Conservation (phyloP, 2,329 filamentous ascomycete species). For the Penicillium nordicum region DNA sequence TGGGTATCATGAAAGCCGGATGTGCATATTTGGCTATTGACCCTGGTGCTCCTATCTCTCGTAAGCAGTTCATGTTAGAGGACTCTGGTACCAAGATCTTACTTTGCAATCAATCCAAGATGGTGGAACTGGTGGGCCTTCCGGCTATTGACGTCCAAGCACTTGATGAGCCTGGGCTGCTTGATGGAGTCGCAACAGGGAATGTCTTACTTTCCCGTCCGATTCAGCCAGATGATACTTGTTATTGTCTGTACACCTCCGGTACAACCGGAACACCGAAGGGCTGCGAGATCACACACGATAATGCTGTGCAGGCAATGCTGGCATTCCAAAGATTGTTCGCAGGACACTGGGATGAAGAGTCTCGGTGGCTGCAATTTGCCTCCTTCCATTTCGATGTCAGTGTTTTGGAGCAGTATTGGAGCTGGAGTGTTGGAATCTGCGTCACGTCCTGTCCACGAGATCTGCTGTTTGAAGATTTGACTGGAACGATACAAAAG, state of each 20-base stretch:
- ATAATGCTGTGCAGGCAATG: conserved; percentile 86
- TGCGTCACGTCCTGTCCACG: conserved; percentile 76
- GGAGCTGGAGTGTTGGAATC: conserved; percentile 90
- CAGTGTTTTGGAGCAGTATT: conserved; percentile 88
- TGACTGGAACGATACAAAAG: conserved; percentile 67
- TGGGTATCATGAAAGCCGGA: conserved; percentile 78
- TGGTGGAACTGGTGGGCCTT: conserved; percentile 35
- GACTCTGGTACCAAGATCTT: conserved; percentile 68
- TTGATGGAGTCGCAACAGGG: conserved; percentile 37
- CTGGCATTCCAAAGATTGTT: conserved; percentile 81
- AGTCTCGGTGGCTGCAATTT: conserved; percentile 85
- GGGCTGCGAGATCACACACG: conserved; percentile 82
- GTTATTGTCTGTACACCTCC: conserved; percentile 83
- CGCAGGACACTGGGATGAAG: conserved; percentile 64
- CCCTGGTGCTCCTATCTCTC: conserved; percentile 64
- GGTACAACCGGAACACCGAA: conserved; percentile 85
- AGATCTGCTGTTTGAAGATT: conserved; percentile 80
- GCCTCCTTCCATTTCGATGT: conserved; percentile 95
- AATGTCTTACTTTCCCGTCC: conserved; percentile 32
- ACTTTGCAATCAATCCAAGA: conserved; percentile 54
- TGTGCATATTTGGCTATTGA: conserved; percentile 80
- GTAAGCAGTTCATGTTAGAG: conserved; percentile 72
- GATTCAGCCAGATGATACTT: conserved; percentile 56
- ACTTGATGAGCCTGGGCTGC: conserved; percentile 42
- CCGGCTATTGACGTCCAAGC: conserved; percentile 44